Base-by-base conservation (phyloP, 768 basidiomycete genomes). In the Leccinum sublutescens region DNA sequence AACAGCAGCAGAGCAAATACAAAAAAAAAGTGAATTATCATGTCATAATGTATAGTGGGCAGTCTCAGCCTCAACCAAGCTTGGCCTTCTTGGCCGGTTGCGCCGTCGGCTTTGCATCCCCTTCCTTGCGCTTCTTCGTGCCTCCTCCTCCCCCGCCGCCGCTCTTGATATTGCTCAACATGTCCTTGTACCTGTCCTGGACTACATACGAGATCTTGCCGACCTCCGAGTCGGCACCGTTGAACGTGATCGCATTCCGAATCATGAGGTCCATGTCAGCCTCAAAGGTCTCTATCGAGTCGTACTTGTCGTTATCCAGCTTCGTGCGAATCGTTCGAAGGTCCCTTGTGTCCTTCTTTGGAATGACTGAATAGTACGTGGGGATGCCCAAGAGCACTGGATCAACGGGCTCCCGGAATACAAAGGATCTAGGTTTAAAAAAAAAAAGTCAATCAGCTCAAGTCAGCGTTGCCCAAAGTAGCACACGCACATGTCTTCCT, bases 191-290 rank as follows among this genome's bases (percentile, higher is more conserved):
- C 62, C 80, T 83, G 54, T 81, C 77, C 50, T 77, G 77, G 51
- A 87, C 68, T 31, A 71, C 66, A n/a, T 75, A 66, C 8, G 90
- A 82, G 40, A 88, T 75, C 47, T 76, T 68, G 15, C 88, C 92
- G n/a, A 93, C 89, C 58, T 91, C 88, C 3, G 90, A 91, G 49
- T 88, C 86, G 2, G 77, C 77, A 0, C 89, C 90, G 64, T 98
- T 98, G 81, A 97, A 98, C 55, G 81, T 83, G 71, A 90, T 82
- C 15, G 95, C 93, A 69, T 98, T 98, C 60, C 83, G 76, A 59
- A 93, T 74, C 94, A 98, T 96, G 47, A 95, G 80, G 48, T 88
- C 84, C 55, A 95, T 75, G 70, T 98, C 96, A 2, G 86, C 88
- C 69, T 92, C 89, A 66, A 96, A 87, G 2, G 85, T 84, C 50